A percentile compares a stretch with the other conserved stretches of the same genome.
These are phyloP conservation scores for Fusarium continuum DNA, from an alignment of 2,329 filamentous ascomycete species.

Conservation along the genomic window DNA sequence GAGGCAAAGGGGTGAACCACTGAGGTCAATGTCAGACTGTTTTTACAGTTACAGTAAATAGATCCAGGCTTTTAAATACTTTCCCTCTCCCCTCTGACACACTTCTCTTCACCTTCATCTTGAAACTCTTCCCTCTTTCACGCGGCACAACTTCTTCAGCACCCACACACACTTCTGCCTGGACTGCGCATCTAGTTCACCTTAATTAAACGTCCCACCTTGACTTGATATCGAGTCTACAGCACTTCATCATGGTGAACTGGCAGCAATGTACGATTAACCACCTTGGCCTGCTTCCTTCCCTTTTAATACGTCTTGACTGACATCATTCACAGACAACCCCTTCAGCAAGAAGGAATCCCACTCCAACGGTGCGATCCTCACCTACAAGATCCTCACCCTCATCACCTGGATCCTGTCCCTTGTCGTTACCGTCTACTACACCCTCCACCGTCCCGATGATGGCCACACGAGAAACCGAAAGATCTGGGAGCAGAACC, in stretches of 20 bases:
- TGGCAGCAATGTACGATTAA: constrained; percentile 44
- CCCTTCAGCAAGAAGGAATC: constrained; percentile 78
- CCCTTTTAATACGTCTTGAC: not conserved
- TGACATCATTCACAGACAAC: constrained; percentile 64
- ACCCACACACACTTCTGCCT: not conserved
- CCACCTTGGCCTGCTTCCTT: not conserved
- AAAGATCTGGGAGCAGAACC: constrained; percentile 80
- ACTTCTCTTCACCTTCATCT: not conserved
- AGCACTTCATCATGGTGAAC: constrained; percentile 42
- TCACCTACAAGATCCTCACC: constrained; percentile 79
- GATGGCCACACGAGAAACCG: constrained; percentile 68
- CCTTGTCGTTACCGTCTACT: constrained; percentile 77
- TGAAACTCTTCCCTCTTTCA: constrained; percentile 4
- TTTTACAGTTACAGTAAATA: not conserved
- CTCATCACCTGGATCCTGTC: constrained; percentile 79
- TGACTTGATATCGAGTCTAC: not conserved
- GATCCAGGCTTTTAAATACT: constrained; percentile 39
- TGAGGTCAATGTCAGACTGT: not conserved
- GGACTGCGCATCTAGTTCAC: not conserved
- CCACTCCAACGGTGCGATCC: constrained; percentile 68
- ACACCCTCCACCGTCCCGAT: constrained; percentile 70
- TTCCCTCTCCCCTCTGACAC: constrained; percentile 16
- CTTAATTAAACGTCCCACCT: not conserved
- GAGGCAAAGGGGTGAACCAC: constrained; percentile 3
- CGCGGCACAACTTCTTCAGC: constrained; percentile 8